phyloP scores from a whole-genome alignment of 495 filamentous ascomycete genomes.

The Penicillium manginii region DNA sequence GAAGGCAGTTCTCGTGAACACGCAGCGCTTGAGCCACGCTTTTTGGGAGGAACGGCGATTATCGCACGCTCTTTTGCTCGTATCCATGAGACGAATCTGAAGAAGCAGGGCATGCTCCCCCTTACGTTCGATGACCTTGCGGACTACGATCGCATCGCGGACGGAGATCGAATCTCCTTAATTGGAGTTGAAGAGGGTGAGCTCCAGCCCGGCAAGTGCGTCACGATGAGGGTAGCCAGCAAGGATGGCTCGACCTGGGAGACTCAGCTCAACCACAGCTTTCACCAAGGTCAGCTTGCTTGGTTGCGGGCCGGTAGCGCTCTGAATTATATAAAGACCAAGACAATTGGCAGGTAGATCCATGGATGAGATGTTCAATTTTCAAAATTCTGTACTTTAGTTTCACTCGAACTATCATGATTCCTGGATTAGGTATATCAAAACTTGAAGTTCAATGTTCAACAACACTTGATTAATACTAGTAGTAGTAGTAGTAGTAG shows the following conservation, averaged over 20 bases:
- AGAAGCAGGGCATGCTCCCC: constrained; percentile 30
- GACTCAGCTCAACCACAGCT: constrained; percentile 27
- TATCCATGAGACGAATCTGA: constrained; percentile 32
- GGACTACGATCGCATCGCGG: constrained; percentile 51
- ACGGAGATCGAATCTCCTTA: constrained; percentile 24
- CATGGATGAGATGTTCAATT: no score
- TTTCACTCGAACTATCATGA: neutral
- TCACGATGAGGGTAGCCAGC: constrained; percentile 21
- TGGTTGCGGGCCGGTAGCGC: constrained; percentile 32
- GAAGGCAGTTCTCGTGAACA: constrained; percentile 31
- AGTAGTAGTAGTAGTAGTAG: no score
- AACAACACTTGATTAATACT: no score
- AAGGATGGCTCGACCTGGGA: constrained; percentile 24
- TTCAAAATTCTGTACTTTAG: neutral
- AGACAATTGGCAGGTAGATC: neutral
- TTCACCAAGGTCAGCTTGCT: constrained; percentile 22
- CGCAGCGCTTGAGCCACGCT: constrained; percentile 27
- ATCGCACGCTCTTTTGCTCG: constrained; percentile 28
- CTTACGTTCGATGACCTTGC: constrained; percentile 15
- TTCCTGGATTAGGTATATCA: no score
- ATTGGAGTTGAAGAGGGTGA: constrained; percentile 29
- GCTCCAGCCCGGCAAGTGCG: constrained; percentile 17
- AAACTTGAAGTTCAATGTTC: no score
- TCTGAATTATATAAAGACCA: constrained; percentile 44
- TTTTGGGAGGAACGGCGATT: constrained; percentile 23